Conservation (phyloP, 202 grass and related monocot genomes). For the Musa balbisiana region DNA sequence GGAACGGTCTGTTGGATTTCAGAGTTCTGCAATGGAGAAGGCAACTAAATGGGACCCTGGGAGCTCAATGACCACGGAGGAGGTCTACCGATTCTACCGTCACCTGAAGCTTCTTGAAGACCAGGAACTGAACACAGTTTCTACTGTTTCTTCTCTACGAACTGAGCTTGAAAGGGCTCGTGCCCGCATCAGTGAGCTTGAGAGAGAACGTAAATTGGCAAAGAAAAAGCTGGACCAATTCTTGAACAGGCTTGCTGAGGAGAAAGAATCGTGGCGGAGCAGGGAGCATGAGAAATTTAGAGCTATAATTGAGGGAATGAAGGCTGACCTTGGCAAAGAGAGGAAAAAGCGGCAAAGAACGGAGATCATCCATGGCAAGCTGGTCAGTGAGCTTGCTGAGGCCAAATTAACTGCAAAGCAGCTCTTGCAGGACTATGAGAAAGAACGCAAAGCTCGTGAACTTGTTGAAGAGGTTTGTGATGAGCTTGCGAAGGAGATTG, state of each 20-base stretch:
- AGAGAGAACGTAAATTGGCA: slow-evolving; percentile 50
- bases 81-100: slow-evolving; percentile 61
- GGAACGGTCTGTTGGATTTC: slow-evolving; percentile 27
- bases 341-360: slow-evolving; percentile 69
- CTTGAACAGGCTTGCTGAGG: slow-evolving; percentile 86
- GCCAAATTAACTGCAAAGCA: slow-evolving; percentile 62
- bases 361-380: slow-evolving; percentile 76
- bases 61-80: slow-evolving; percentile 50
- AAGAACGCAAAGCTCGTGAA: slow-evolving; percentile 67
- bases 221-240: slow-evolving; percentile 92
- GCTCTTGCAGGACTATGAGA: slow-evolving; percentile 76
- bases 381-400: slow-evolving; percentile 64
- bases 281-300: slow-evolving; percentile 81
- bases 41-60: slow-evolving; percentile 97
- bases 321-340: slow-evolving; percentile 79
- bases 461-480: slow-evolving; percentile 89
- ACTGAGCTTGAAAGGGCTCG: slow-evolving; percentile 65
- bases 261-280: slow-evolving; percentile 81
- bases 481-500: slow-evolving; percentile 90
- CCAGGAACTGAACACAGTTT: slow-evolving; percentile 31
- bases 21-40: slow-evolving; percentile 59
- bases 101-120: slow-evolving; percentile 65
- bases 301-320: slow-evolving; percentile 80
- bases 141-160: slow-evolving; percentile 52
- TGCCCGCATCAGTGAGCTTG: slow-evolving; percentile 46